Evolutionary conservation across 306 rosid species (phyloP).

Genomic region (Prunus kanzakura): DNA sequence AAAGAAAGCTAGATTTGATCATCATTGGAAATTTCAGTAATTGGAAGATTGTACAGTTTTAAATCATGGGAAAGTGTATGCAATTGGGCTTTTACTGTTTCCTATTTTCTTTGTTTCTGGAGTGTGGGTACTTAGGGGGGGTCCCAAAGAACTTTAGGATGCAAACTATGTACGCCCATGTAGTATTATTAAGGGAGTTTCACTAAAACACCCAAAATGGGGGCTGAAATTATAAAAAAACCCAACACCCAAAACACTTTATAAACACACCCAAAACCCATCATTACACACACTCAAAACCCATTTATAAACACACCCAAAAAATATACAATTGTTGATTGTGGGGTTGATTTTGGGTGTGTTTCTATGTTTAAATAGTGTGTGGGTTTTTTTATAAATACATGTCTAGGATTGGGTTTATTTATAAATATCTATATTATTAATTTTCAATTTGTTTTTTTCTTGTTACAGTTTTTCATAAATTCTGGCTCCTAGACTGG

Average conservation of each 20-base stretch:
- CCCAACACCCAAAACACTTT: too few species aligned
- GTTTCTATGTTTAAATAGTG: too few species aligned
- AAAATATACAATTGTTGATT: too few species aligned
- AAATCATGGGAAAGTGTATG: neutral
- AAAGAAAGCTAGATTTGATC: neutral
- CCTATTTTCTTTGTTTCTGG: neutral
- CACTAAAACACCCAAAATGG: too few species aligned
- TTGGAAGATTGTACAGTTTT: neutral
- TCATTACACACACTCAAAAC: too few species aligned
- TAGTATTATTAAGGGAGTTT: neutral
- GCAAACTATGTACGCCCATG: neutral
- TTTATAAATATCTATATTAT: too few species aligned
- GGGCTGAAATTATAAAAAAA: too few species aligned
- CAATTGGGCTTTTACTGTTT: neutral
- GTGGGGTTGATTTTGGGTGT: too few species aligned
- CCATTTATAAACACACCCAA: too few species aligned
- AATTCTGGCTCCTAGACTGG: neutral
- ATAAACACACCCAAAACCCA: too few species aligned
- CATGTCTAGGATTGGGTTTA: too few species aligned
- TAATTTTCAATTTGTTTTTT: neutral
- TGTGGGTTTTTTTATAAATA: too few species aligned
- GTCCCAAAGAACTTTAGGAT: neutral
- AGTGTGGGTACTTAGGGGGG: neutral
- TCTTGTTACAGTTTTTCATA: slow-evolving; percentile 6
- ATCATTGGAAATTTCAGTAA: neutral